Conservation (phyloP, 2,329 filamentous ascomycete genomes). For the Calonectria honghensis region DNA sequence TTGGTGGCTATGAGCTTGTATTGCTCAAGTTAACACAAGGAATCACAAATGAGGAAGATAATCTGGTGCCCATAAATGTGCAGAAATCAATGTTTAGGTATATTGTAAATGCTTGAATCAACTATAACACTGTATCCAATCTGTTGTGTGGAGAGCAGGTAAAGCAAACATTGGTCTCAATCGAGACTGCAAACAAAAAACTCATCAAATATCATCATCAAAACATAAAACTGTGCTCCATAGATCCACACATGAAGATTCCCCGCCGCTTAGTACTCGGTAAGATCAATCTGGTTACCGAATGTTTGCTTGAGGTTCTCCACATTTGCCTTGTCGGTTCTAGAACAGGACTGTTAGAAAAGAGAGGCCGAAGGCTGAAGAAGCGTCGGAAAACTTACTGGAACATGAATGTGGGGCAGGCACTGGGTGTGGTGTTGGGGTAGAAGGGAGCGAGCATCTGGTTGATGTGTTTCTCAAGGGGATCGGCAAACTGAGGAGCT, state of each 20-base stretch:
- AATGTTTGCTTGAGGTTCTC: neutral
- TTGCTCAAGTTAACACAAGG: neutral
- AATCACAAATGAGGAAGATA: neutral
- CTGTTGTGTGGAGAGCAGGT: neutral
- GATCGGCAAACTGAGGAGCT: neutral
- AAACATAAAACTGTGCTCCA: neutral
- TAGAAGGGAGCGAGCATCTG: neutral
- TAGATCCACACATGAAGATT: neutral
- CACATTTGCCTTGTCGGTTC: rapidly evolving
- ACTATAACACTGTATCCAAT: neutral
- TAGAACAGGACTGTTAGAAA: neutral
- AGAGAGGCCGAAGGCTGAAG: too few species aligned
- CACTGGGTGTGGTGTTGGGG: neutral
- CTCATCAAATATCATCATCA: neutral
- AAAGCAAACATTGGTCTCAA: neutral
- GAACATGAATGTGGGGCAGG: neutral
- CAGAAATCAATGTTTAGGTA: neutral
- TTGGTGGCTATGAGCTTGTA: neutral
- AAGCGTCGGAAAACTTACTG: neutral
- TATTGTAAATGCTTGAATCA: neutral
- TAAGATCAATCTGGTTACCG: neutral
- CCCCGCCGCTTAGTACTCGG: neutral
- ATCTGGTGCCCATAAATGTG: neutral
- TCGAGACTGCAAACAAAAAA: neutral
- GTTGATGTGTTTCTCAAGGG: neutral